Evolutionary conservation across 805 yeast genomes (phyloP).

Genomic region (Myxozyma neglecta): DNA sequence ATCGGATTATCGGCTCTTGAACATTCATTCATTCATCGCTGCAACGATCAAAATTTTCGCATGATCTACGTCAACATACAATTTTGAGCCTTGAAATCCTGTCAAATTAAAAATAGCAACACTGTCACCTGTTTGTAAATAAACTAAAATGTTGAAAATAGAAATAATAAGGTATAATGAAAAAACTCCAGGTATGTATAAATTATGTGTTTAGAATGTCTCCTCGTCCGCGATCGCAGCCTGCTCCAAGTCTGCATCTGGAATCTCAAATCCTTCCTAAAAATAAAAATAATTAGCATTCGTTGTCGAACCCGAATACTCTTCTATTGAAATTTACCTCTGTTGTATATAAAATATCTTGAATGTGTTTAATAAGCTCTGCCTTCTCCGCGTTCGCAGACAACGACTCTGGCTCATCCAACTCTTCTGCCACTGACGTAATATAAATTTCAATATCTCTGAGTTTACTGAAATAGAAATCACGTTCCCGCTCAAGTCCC

Average conservation of each 20-base stretch:
- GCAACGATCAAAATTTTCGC: no score
- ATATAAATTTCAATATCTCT: constrained; percentile 83
- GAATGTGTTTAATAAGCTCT: constrained; percentile 54
- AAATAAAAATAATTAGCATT: neutral
- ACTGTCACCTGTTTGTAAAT: no score
- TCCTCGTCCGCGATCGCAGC: constrained; percentile 34
- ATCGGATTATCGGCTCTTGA: no score
- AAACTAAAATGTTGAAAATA: no score
- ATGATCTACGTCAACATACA: no score
- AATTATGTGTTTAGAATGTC: constrained; percentile 2
- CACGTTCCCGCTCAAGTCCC: constrained; percentile 72
- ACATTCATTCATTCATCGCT: no score
- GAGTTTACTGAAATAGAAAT: constrained; percentile 84
- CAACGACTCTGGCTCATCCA: constrained; percentile 61
- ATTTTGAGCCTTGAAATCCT: no score
- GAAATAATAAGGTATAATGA: no score
- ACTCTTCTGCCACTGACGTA: constrained; percentile 58
- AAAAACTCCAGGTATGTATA: neutral
- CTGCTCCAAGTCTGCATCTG: constrained; percentile 44
- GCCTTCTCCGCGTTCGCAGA: constrained; percentile 22
- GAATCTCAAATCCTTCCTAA: constrained; percentile 66
- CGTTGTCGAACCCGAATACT: neutral
- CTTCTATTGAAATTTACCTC: constrained; percentile 40
- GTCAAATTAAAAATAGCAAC: no score
- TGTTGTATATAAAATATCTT: constrained; percentile 68